These are phyloP conservation scores for Anthoceros angustus DNA, from an alignment of 225 moss, liverwort and hornwort genomes.

Conservation along the genomic window DNA sequence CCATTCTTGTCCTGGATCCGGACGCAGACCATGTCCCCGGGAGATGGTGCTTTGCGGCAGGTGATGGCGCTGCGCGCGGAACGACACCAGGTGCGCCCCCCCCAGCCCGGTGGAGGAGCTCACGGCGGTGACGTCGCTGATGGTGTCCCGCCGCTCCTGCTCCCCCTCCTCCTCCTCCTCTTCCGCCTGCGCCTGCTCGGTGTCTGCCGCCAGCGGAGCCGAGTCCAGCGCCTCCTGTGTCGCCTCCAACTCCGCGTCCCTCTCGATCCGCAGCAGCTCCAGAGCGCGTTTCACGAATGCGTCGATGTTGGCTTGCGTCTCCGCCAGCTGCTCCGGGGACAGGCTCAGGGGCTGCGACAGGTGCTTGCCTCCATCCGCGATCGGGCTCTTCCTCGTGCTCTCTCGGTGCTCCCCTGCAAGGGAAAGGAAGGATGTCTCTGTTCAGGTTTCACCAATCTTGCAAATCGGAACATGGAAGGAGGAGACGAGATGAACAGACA, in stretches of 20 bases:
- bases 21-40: constrained; percentile 94
- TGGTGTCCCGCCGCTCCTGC: constrained; percentile 57
- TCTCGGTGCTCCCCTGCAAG: constrained; percentile 66
- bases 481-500: constrained; percentile 8
- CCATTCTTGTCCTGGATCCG: constrained; percentile 54
- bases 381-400: constrained; percentile 41
- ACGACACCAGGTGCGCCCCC: constrained; percentile 85
- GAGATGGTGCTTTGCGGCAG: constrained; percentile 76
- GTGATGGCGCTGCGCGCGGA: constrained; percentile 54
- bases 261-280: constrained; percentile 66
- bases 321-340: constrained; percentile 37
- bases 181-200: not conserved
- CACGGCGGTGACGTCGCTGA: constrained; percentile 51
- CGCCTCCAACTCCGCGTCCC: constrained; percentile 82
- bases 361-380: constrained; percentile 26
- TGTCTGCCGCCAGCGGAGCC: constrained; percentile 23
- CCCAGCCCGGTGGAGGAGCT: constrained; percentile 94
- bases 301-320: constrained; percentile 56
- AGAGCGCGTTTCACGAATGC: constrained; percentile 51
- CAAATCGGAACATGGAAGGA: not conserved
- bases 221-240: constrained; percentile 81
- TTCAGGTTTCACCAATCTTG: not conserved
- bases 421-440: constrained; percentile 4
- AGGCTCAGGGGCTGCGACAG: constrained; percentile 51
- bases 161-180: constrained; percentile 41